Conservation (phyloP, 768 basidiomycete species). For the Mycena sanguinolenta region DNA sequence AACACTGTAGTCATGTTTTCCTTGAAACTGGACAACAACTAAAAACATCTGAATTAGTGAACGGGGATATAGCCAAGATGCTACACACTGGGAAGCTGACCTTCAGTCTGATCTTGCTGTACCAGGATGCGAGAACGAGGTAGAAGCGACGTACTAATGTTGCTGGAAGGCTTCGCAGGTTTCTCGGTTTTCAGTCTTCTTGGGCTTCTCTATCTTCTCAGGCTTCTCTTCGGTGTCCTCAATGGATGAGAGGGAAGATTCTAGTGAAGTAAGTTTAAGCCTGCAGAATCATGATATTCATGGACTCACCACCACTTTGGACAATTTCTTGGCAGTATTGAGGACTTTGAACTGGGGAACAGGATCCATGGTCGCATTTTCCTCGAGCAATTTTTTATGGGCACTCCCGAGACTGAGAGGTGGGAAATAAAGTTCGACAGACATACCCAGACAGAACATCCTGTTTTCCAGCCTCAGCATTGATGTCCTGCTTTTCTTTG, state of each 20-base stretch:
- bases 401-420: not conserved
- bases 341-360: not conserved
- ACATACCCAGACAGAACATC: not conserved
- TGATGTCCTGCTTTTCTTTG: conserved; percentile 6
- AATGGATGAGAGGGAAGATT: too few relatives aligned
- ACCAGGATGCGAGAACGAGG: too few relatives aligned
- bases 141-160: too few relatives aligned
- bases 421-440: not conserved
- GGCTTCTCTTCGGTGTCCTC: too few relatives aligned
- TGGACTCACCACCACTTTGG: not conserved
- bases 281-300: too few relatives aligned
- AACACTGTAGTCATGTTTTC: not conserved
- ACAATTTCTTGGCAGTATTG: not conserved
- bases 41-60: not conserved
- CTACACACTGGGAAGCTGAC: not conserved
- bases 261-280: too few relatives aligned
- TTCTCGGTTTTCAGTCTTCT: too few relatives aligned
- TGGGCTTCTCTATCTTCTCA: too few relatives aligned
- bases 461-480: not conserved
- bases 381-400: not conserved
- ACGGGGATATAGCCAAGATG: not conserved
- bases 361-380: not conserved
- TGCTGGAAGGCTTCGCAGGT: too few relatives aligned
- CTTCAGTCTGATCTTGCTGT: not conserved
- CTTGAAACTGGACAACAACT: not conserved